Conservation (phyloP, 805 yeast genomes). For the Metschnikowia cerradonensis region DNA sequence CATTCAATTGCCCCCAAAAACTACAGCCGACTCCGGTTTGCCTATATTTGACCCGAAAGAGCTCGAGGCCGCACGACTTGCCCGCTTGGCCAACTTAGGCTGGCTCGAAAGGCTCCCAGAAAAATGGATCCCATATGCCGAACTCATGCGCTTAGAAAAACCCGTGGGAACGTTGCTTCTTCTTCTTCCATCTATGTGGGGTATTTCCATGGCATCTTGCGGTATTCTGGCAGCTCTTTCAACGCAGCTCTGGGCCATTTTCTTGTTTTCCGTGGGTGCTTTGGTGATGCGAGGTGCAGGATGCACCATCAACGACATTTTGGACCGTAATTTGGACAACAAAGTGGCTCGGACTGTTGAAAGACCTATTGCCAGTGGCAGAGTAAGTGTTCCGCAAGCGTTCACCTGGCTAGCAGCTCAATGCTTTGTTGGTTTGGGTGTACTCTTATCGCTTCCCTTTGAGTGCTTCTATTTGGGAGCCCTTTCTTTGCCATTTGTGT, state of each 20-base stretch:
- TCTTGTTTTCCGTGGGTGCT: conserved; percentile 79
- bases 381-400: conserved; percentile 71
- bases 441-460: conserved; percentile 68
- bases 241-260: conserved; percentile 57
- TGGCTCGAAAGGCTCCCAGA: conserved; percentile 63
- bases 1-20: background rate
- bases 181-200: conserved; percentile 86
- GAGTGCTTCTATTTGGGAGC: conserved; percentile 84
- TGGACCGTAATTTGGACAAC: conserved; percentile 77
- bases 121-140: conserved; percentile 83
- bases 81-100: conserved; percentile 42
- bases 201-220: conserved; percentile 84
- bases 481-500: conserved; percentile 70
- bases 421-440: conserved; percentile 65
- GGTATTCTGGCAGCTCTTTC: conserved; percentile 64
- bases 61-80: conserved; percentile 46
- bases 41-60: conserved; percentile 28
- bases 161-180: conserved; percentile 94
- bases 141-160: conserved; percentile 83
- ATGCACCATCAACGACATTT: conserved; percentile 88
- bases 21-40: background rate
- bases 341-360: conserved; percentile 84
- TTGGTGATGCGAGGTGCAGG: conserved; percentile 97
- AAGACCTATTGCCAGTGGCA: conserved; percentile 90
- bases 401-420: conserved; percentile 67